phyloP scores from a whole-genome alignment of 768 basidiomycete genomes.

The Pisolithus albus region DNA sequence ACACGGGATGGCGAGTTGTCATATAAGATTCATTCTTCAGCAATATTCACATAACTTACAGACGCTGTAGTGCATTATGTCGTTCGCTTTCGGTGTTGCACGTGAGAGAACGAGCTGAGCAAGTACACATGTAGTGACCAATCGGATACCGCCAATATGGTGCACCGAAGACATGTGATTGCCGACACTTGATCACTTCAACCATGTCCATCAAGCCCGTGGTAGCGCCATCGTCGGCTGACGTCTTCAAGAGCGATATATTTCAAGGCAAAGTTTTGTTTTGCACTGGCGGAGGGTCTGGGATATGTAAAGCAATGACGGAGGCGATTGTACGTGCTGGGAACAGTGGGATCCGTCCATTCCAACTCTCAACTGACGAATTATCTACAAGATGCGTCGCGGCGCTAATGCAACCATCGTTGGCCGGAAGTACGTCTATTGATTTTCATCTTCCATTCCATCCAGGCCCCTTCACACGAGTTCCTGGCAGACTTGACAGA shows the following conservation, averaged over 20 bases:
- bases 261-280: constrained; percentile 89
- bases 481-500: constrained; percentile 52
- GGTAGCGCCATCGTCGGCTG: constrained; percentile 38
- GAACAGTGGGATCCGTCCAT: background rate
- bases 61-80: no score
- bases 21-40: no score
- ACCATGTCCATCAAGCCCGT: constrained; percentile 38
- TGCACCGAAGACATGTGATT: no score
- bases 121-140: no score
- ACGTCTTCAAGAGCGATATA: constrained; percentile 69
- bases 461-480: constrained; percentile 1
- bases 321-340: constrained; percentile 59
- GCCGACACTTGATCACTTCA: no score
- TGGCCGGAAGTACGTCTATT: constrained; percentile 67
- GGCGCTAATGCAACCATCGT: constrained; percentile 79
- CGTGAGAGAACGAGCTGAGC: no score
- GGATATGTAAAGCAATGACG: constrained; percentile 88
- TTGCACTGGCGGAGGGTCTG: constrained; percentile 88
- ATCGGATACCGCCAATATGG: no score
- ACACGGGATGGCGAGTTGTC: no score
- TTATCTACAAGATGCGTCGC: constrained; percentile 58
- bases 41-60: no score
- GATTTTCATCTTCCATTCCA: background rate
- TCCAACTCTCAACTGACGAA: constrained; percentile 7
- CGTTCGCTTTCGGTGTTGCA: no score